Conservation (phyloP, 2,329 filamentous ascomycete genomes). For the Coccinonectria pachysandricola region DNA sequence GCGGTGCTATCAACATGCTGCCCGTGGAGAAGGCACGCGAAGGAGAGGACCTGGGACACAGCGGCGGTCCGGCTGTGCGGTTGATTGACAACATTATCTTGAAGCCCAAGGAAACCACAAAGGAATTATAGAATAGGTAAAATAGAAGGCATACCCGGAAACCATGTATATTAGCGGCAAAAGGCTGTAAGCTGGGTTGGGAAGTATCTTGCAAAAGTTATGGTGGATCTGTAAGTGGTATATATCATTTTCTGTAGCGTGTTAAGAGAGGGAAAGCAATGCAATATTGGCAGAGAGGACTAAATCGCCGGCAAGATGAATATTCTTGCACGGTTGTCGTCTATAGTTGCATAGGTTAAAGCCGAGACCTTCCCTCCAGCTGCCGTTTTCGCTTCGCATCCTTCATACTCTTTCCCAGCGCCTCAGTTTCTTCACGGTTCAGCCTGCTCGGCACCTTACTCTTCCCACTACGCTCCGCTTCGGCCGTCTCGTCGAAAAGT, state of each 20-base stretch:
- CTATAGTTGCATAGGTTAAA: too few species aligned
- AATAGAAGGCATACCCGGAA: constrained; percentile 10
- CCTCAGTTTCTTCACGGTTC: constrained; percentile 39
- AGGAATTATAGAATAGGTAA: constrained; percentile 6
- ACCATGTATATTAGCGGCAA: too few species aligned
- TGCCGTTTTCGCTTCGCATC: constrained; percentile 38
- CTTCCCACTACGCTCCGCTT: constrained; percentile 26
- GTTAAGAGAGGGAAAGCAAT: too few species aligned
- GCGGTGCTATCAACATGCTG: constrained; percentile 83
- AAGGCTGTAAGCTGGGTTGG: too few species aligned
- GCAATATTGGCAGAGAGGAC: too few species aligned
- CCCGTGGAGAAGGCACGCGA: constrained; percentile 60
- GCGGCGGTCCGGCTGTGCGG: constrained; percentile 64
- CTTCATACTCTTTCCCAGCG: constrained; percentile 32
- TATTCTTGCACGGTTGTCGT: too few species aligned
- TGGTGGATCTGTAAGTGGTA: too few species aligned
- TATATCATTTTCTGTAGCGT: too few species aligned
- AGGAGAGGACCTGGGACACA: constrained; percentile 66
- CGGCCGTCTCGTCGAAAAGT: constrained; percentile 52
- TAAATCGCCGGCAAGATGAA: too few species aligned
- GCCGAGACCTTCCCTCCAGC: constrained; percentile 39
- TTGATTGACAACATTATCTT: constrained; percentile 91
- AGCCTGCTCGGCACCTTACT: constrained; percentile 31
- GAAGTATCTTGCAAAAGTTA: too few species aligned
- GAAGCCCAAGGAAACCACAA: constrained; percentile 25